Conservation (phyloP, 2,329 filamentous ascomycete species). For the Epichloe sp. region DNA sequence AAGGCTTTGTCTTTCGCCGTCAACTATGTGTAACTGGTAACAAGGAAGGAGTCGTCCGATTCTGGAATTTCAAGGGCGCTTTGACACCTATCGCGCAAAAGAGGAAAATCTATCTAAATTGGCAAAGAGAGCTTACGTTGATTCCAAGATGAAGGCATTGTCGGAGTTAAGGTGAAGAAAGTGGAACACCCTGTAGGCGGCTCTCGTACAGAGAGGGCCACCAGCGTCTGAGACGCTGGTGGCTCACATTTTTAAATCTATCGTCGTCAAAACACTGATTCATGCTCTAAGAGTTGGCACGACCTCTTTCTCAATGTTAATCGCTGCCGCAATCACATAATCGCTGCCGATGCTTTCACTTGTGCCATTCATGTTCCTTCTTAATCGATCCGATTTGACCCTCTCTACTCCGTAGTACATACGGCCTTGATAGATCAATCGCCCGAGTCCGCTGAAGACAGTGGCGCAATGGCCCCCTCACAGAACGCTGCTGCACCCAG, state of each 20-base stretch:
- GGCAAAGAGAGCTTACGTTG: neutral
- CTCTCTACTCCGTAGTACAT: too few species aligned
- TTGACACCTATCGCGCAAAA: too few species aligned
- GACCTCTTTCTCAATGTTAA: neutral
- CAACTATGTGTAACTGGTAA: too few species aligned
- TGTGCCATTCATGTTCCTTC: neutral
- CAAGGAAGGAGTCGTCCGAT: too few species aligned
- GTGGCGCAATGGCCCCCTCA: neutral
- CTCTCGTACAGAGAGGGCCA: constrained; percentile 4
- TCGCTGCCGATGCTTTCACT: neutral
- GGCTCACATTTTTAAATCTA: neutral
- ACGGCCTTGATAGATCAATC: neutral
- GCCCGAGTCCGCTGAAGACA: neutral
- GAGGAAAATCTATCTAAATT: too few species aligned
- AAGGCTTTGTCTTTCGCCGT: too few species aligned
- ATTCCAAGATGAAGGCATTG: neutral
- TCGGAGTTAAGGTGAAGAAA: neutral
- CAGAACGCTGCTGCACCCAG: constrained; percentile 6
- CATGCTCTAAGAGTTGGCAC: neutral
- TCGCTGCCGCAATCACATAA: neutral
- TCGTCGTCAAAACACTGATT: neutral
- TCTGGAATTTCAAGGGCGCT: too few species aligned
- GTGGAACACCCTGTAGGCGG: neutral
- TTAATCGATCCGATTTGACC: neutral
- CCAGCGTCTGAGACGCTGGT: too few species aligned